Base-by-base conservation (phyloP, 768 basidiomycete species). In the Lentinula aciculospora region DNA sequence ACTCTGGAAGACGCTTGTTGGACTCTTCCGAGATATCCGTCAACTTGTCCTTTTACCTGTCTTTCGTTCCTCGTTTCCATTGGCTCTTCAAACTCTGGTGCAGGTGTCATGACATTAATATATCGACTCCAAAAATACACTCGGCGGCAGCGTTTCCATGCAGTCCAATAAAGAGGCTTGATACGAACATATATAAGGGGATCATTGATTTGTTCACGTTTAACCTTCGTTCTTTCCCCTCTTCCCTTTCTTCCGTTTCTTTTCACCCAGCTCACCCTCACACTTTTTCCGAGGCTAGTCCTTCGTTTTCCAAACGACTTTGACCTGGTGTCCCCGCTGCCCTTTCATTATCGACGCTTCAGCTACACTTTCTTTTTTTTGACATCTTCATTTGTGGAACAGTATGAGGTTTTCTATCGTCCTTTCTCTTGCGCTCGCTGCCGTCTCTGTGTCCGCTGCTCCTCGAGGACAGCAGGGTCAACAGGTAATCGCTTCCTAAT, bases 371-470 rank as follows among this genome's bases (percentile, higher is more conserved):
- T 27, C 13, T 23, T 53, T 50, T n/a, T 29, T 42, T 58, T 47
- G 47, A 64, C 46, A 17, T 63, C 19, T 44, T n/a, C 37, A 40
- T 53, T 60, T 55, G 59, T 53, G 50, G 60, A 36, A 21, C 51
- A 53, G 27, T 23, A 79, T 77, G 76, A 64, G 65, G 64, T 67
- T 65, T 47, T 45, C 65, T 36, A 50, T 58, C 17, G 58, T 75
- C 48, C 61, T 70, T 46, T 50, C 65, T 13, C 58, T 70, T 50
- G 62, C 65, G n/a, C 58, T 72, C 50, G 31, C 36, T 27, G 53
- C 53, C 32, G 68, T 23, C 49, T 69, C 28, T 58, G 74, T 28
- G 63, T 61, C 6, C n/a, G 64, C 64, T 46, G 54, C 13, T 59
- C 60, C 49, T 29, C 39, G 9, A 19, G 51, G 51, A 15, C 32